Base-by-base conservation (phyloP, 495 filamentous ascomycete species). In the Schizothecium vesticola region DNA sequence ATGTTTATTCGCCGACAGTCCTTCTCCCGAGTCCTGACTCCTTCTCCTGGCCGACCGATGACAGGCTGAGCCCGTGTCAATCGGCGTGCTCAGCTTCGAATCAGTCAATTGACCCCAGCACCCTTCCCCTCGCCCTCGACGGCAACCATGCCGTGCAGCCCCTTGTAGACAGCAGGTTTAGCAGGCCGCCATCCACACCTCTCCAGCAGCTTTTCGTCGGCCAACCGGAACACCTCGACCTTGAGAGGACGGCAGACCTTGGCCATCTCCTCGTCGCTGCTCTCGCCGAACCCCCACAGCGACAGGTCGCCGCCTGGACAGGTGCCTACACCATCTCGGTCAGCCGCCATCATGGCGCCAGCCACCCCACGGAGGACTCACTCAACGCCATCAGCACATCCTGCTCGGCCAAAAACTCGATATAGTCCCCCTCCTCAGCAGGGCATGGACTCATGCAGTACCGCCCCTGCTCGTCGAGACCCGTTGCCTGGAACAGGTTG, bases 401-500 rank as follows among this genome's bases (percentile, higher is more conserved):
- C 63, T 88, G 85, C 75, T 95, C 91, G 2, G 90, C 88, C 70
- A 94, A 86, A 79, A 93, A 92, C 75, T 92, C 89, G 69, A 93
- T 88, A 62, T 84, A 90, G 66, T 92, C 89, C 1, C 85, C 88
- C 59, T 78, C 66, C 60, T 81, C 83, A 0, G 90, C 90, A 1
- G 91, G 91, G 56, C 87, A 90, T 0, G 89, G 83, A 69, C 74
- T 84, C 91, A 94, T 94, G 67, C 90, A 93, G 66, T 93, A 95
- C 58, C 87, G 84, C 1, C 89, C 91, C 66, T 90, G 78, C 61
- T 86, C 81, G 68, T 93, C 86, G 65, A 93, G 74, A 0, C 90
- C 90, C 0, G 91, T 93, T 25, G 92, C 90, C 73, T 93, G 90
- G 71, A 95, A 94, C 24, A 94, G 83, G 74, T 94, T 93, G 63